A percentile compares a stretch with the other conserved stretches of the same genome.
Conservation (phyloP, 2,329 filamentous ascomycete genomes). For the Pyrenochaeta sp. region DNA sequence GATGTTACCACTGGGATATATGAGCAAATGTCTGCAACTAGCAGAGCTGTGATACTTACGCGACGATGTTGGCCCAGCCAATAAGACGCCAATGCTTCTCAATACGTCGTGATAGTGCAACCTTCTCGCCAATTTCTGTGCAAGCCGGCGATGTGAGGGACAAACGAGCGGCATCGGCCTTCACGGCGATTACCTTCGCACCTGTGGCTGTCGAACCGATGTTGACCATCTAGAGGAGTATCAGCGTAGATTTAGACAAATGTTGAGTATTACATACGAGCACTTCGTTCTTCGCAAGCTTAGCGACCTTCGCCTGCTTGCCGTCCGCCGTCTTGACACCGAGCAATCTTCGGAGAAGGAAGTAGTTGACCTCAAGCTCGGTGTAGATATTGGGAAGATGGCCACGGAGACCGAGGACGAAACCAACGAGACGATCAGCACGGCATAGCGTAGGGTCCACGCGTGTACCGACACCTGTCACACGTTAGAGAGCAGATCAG, state of each 20-base stretch:
- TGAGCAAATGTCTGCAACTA: slow-evolving; percentile 23
- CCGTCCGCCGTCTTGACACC: slow-evolving; percentile 98
- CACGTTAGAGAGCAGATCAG: slow-evolving; percentile 18
- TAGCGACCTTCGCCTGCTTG: slow-evolving; percentile 99
- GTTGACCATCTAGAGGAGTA: slow-evolving; percentile 79
- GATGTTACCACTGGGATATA: slow-evolving; percentile 46
- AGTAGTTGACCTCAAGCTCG: slow-evolving; percentile 98
- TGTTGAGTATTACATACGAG: slow-evolving; percentile 56
- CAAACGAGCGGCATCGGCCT: slow-evolving; percentile 96
- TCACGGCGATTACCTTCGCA: slow-evolving; percentile 96
- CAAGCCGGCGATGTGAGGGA: slow-evolving; percentile 92
- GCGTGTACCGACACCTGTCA: slow-evolving; percentile 84
- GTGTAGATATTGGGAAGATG: slow-evolving; percentile 96
- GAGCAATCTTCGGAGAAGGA: slow-evolving; percentile 89
- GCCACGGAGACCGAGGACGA: slow-evolving; percentile 94
- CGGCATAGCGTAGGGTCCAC: slow-evolving; percentile 98
- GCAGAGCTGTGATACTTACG: slow-evolving; percentile 42
- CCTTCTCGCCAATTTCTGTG: slow-evolving; percentile 98
- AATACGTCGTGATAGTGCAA: slow-evolving; percentile 93
- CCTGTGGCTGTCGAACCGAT: slow-evolving; percentile 97
- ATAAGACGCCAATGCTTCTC: slow-evolving; percentile 90
- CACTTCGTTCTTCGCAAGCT: slow-evolving; percentile 97
- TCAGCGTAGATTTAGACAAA: slow-evolving; percentile 17
- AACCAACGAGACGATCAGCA: slow-evolving; percentile 98
- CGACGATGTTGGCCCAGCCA: slow-evolving; percentile 54